Percentiles rank a stretch among this genome's conserved stretches.
phyloP scores from a whole-genome alignment of 805 yeast genomes.

The Wickerhamia fluorescens region DNA sequence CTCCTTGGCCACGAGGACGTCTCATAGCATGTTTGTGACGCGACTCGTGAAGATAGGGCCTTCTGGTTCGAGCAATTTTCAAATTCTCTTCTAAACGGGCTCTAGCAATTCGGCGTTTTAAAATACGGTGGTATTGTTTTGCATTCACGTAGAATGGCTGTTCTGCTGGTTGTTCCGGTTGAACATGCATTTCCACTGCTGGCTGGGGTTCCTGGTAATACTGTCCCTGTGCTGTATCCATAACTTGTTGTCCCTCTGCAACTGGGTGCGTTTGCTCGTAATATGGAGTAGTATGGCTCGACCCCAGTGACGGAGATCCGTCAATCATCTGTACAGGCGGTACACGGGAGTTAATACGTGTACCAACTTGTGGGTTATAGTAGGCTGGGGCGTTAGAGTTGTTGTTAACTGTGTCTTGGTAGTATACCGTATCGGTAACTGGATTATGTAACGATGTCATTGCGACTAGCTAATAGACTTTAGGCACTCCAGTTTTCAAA shows the following conservation, averaged over 20 bases:
- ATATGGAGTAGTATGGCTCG: conserved; percentile 15
- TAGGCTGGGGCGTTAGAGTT: no score
- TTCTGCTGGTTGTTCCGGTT: conserved; percentile 34
- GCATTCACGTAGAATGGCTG: conserved; percentile 98
- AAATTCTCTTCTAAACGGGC: conserved; percentile 87
- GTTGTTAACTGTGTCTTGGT: no score
- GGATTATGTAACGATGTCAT: conserved; percentile 26
- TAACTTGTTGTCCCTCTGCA: no score
- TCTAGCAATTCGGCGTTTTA: conserved; percentile 88
- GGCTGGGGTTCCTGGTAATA: conserved; percentile 9
- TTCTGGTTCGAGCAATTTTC: conserved; percentile 81
- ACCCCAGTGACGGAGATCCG: conserved; percentile 6
- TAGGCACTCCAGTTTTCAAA: no score
- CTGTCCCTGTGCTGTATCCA: no score
- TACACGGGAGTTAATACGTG: no score
- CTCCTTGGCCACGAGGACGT: conserved; percentile 98
- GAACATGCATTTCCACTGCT: no score
- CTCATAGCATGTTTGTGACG: conserved; percentile 99
- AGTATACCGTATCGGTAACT: conserved; percentile 15
- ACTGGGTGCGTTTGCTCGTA: no score
- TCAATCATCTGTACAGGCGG: no score
- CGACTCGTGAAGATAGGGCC: conserved; percentile 92
- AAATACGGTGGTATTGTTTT: conserved; percentile 90
- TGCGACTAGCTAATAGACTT: no score
- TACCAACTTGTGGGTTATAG: no score